A percentile compares a stretch with the other conserved stretches of the same genome.
phyloP scores from a whole-genome alignment of 371 early-diverging fungal species.

The Paraphysoderma sedebokerense region DNA sequence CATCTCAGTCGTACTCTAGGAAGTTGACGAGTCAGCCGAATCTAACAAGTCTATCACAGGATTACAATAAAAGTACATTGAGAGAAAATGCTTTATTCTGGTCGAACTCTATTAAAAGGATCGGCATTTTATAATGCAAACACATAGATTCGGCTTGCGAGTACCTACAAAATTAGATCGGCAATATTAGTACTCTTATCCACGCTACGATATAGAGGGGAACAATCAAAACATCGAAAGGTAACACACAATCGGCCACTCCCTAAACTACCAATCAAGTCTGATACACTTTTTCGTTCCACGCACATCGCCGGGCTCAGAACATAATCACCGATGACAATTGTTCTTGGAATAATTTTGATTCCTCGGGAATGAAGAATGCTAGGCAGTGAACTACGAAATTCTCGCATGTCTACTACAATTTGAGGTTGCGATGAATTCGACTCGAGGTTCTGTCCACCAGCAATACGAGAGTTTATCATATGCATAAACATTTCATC shows the following conservation, averaged over 20 bases:
- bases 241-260: conserved; percentile 64
- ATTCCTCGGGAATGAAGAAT: conserved; percentile 66
- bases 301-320: conserved; percentile 73
- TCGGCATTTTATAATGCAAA: conserved; percentile 54
- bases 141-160: conserved; percentile 84
- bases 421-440: conserved; percentile 17
- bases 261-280: conserved; percentile 66
- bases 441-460: conserved; percentile 17
- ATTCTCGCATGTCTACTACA: conserved; percentile 89
- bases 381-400: conserved; percentile 78
- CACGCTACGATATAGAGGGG: not conserved
- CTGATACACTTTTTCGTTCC: conserved; percentile 86
- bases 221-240: not conserved
- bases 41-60: not conserved
- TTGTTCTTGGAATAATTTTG: conserved; percentile 58
- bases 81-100: conserved; percentile 61
- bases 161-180: conserved; percentile 46
- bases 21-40: not conserved
- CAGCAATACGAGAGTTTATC: conserved; percentile 30
- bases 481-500: not conserved
- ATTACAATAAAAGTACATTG: conserved; percentile 13
- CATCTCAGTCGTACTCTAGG: conserved; percentile 3
- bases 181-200: not conserved
- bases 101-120: conserved; percentile 90
- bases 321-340: conserved; percentile 92